Base-by-base conservation (phyloP, 768 basidiomycete species). In the Imleria badia region DNA sequence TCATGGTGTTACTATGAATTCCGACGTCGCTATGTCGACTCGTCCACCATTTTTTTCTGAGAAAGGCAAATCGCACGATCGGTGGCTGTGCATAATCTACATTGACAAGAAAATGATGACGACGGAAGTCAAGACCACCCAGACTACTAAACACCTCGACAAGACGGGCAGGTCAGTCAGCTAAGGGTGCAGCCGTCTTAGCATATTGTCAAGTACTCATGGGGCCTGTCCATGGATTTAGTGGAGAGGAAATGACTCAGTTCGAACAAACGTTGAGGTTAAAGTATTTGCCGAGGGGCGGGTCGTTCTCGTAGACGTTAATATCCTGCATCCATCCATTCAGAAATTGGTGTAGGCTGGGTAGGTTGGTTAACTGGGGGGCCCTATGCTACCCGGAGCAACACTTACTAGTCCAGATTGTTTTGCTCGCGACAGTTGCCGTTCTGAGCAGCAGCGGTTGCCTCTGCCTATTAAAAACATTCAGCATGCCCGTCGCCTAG, bases 361-460 rank as follows among this genome's bases (percentile, higher is more conserved):
- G 51, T 51, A n/a, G 43, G 20, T 22, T 31, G 46, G n/a, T 53
- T 36, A 45, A 23, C 30, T 34, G 26, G 30, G 42, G 49, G 31
- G 1, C 14, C n/a, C 22, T 5, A 42, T 51, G 26, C 45, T 20
- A 43, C 23, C 29, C 52, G 45, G 50, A 48, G 48, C 33, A 50
- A 50, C 31, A 76, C 86, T 61, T 64, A 87, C 89, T 94, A 94
- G 73, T 93, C 92, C 45, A 91, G 76, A 74, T 94, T 94, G 67
- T 91, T 86, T 75, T 92, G 91, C 69, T 86, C 86, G 42, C 67
- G 72, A 71, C 86, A 89, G 74, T 87, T 89, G 45, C 63, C 33
- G 1, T 76, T 72, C 45, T 73, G 48, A 12, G 74, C 78, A 41
- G 85, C 85, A 54, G 81, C 80, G 49, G 83, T 87, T 19, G 86